Evolutionary conservation across 257 asterid genomes (phyloP).

Genomic region (Solanum piurae): DNA sequence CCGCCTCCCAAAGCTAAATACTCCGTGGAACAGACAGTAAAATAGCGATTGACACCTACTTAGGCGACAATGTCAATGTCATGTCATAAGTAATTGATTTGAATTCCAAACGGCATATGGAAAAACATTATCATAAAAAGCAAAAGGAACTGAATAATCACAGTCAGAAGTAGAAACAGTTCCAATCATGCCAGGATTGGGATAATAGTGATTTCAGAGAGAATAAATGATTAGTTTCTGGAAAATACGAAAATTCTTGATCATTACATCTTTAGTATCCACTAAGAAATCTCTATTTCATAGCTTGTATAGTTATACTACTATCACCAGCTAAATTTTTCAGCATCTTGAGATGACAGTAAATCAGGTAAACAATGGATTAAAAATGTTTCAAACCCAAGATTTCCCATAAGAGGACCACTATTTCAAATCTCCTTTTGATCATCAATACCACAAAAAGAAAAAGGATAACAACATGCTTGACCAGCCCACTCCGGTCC

Average conservation of each 20-base stretch:
- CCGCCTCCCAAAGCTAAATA: conserved; percentile 97
- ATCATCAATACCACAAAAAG: background rate
- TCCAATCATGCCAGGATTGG: background rate
- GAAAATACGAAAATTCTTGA: background rate
- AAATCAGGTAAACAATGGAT: background rate
- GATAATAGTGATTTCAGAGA: background rate
- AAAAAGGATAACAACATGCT: background rate
- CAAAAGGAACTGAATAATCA: background rate
- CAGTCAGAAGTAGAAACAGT: background rate
- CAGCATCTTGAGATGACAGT: background rate
- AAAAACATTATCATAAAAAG: background rate
- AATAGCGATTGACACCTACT: conserved; percentile 77
- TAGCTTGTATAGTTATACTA: background rate
- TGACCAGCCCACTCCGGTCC: background rate
- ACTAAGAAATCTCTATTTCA: background rate
- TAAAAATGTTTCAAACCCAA: background rate
- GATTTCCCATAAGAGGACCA: background rate
- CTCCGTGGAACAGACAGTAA: conserved; percentile 61
- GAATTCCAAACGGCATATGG: background rate
- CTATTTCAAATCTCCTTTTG: background rate
- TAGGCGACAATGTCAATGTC: background rate
- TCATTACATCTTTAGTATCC: background rate
- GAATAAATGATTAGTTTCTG: background rate
- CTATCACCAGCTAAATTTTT: background rate
- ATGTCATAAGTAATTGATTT: background rate